Percentiles rank a stretch among this genome's conserved stretches.
Evolutionary conservation across 2,329 filamentous ascomycete species (phyloP).

Genomic region (Hypoxylon sp.): DNA sequence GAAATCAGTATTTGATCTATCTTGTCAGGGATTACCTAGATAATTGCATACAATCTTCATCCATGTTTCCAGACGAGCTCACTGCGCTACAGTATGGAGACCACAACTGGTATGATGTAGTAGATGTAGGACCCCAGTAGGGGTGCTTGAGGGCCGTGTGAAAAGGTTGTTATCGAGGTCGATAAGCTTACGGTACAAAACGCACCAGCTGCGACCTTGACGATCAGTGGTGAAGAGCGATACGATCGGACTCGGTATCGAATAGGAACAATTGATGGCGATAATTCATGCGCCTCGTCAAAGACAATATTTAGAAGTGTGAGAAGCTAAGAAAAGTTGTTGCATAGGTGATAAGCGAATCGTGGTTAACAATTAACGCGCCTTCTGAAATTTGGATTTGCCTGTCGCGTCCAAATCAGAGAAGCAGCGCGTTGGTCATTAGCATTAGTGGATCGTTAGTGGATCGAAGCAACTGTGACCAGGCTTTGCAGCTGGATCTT

Average conservation of each 20-base stretch:
- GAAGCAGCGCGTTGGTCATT: conserved; percentile 13
- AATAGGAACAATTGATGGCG: background rate
- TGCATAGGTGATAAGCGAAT: background rate
- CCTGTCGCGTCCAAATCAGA: conserved; percentile 22
- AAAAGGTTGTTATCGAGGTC: background rate
- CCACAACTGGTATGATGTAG: too few relatives aligned
- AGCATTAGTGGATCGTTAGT: conserved; percentile 3
- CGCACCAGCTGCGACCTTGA: background rate
- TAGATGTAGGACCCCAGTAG: too few relatives aligned
- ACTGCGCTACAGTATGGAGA: too few relatives aligned
- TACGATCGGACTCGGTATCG: background rate
- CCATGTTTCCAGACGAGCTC: conserved; percentile 35
- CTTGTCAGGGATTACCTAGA: background rate
- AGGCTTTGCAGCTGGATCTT: too few relatives aligned
- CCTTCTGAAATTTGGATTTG: conserved; percentile 15
- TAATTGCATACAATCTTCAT: conserved; percentile 43
- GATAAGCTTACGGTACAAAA: conserved; percentile 2
- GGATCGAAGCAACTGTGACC: too few relatives aligned
- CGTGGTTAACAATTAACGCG: conserved; percentile 28
- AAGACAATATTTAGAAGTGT: too few relatives aligned
- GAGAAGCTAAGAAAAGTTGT: background rate
- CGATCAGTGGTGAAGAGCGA: background rate
- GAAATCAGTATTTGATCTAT: conserved; percentile 10
- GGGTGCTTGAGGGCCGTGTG: too few relatives aligned
- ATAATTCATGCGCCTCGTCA: too few relatives aligned